phyloP scores from a whole-genome alignment of 1,284 basidiomycete genomes.

The Malassezia dermatis region DNA sequence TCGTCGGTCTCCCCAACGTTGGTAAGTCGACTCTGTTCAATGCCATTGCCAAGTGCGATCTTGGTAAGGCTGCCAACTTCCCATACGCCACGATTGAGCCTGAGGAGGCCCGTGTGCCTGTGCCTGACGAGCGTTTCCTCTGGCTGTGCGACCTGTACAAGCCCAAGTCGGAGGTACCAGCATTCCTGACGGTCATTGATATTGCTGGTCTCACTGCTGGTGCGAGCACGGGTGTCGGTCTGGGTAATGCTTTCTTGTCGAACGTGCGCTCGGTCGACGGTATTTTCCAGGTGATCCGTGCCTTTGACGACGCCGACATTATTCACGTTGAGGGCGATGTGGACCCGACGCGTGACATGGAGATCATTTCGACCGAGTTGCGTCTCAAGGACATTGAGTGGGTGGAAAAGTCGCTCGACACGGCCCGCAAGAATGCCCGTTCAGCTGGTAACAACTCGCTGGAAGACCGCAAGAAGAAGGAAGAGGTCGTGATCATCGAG shows the following conservation, averaged over 20 bases:
- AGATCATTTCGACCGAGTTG: slow-evolving; percentile 71
- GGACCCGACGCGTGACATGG: slow-evolving; percentile 90
- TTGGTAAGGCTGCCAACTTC: slow-evolving; percentile 97
- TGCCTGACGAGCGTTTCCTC: slow-evolving; percentile 89
- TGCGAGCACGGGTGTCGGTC: slow-evolving; percentile 92
- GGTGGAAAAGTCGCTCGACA: slow-evolving; percentile 83
- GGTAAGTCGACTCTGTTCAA: slow-evolving; percentile 56
- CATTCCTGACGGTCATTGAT: slow-evolving; percentile 94
- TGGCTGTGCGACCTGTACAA: slow-evolving; percentile 90
- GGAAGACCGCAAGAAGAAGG: slow-evolving; percentile 90
- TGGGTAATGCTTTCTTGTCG: slow-evolving; percentile 94
- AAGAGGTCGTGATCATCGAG: slow-evolving; percentile 76
- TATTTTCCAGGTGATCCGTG: slow-evolving; percentile 96
- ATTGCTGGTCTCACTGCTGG: slow-evolving; percentile 94
- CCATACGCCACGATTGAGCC: slow-evolving; percentile 80
- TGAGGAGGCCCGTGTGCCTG: slow-evolving; percentile 71
- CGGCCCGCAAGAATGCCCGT: slow-evolving; percentile 32
- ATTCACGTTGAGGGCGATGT: slow-evolving; percentile 99
- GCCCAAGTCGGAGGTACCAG: slow-evolving; percentile 75
- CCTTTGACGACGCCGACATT: slow-evolving; percentile 96
- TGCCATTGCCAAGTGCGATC: slow-evolving; percentile 70
- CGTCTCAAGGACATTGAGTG: slow-evolving; percentile 97
- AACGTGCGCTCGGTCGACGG: slow-evolving; percentile 97
- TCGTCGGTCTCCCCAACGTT: slow-evolving; percentile 46
- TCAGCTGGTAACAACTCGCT: slow-evolving; percentile 61